Evolutionary conservation across 805 yeast species (phyloP).

Genomic region (Candida ipomoeae): DNA sequence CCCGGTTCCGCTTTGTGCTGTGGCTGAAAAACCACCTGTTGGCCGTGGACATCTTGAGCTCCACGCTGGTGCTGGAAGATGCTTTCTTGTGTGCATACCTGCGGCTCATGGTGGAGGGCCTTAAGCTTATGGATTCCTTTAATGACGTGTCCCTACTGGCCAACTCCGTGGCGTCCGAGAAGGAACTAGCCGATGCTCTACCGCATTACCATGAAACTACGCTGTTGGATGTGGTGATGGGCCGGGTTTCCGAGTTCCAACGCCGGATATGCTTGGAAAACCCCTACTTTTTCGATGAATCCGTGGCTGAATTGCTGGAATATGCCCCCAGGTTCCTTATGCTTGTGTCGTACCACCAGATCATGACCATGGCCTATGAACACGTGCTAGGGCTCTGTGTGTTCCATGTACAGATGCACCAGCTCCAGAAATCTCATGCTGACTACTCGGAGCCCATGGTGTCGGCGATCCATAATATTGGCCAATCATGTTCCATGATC

Average conservation of each 20-base stretch:
- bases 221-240: not conserved
- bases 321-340: constrained; percentile 1
- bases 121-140: constrained; percentile 43
- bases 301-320: not conserved
- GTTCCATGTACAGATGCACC: constrained; percentile 2
- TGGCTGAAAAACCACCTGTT: constrained; percentile 46
- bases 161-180: not conserved
- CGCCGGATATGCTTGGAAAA: not conserved
- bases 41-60: constrained; percentile 21
- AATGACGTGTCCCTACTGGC: constrained; percentile 10
- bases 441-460: not conserved
- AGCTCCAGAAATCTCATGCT: not conserved
- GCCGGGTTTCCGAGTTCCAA: not conserved
- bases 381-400: constrained; percentile 17
- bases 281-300: not conserved
- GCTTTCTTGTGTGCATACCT: constrained; percentile 42
- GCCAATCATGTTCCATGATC: constrained; percentile 43
- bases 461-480: constrained; percentile 30
- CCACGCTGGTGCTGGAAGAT: constrained; percentile 5
- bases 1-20: constrained; percentile 46
- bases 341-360: constrained; percentile 43
- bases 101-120: constrained; percentile 45
- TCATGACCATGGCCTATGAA: constrained; percentile 50
- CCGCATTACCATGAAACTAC: not conserved
- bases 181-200: not conserved